Conservation (phyloP, 805 yeast genomes). For the Candida berthetii region DNA sequence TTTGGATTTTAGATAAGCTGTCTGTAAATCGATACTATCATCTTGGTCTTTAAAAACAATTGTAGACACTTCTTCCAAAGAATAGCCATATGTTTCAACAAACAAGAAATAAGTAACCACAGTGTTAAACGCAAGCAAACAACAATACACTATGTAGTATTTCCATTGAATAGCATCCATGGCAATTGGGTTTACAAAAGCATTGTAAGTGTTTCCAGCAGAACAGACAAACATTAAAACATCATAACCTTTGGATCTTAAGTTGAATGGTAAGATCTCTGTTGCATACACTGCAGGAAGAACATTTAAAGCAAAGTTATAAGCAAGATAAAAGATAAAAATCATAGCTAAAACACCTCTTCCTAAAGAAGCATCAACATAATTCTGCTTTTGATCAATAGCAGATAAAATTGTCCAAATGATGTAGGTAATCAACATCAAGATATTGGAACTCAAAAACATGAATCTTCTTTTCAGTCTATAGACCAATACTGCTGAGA, state of each 20-base stretch:
- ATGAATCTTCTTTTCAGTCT: constrained; percentile 25
- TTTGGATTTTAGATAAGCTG: no score
- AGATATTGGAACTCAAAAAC: constrained; percentile 23
- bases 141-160: constrained; percentile 24
- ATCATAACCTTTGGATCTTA: constrained; percentile 15
- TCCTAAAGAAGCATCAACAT: constrained; percentile 24
- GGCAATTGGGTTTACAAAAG: constrained; percentile 25
- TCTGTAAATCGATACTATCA: no score
- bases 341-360: constrained; percentile 41
- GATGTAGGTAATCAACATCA: constrained; percentile 26
- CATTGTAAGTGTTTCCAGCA: constrained; percentile 16
- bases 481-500: constrained; percentile 16
- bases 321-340: constrained; percentile 31
- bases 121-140: constrained; percentile 17
- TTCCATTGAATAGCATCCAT: constrained; percentile 24
- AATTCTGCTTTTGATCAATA: background rate
- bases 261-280: constrained; percentile 23
- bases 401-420: constrained; percentile 38
- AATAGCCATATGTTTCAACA: constrained; percentile 25
- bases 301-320: constrained; percentile 33
- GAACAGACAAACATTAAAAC: constrained; percentile 6
- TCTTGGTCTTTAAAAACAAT: background rate
- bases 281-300: constrained; percentile 35
- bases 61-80: constrained; percentile 25
- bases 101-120: constrained; percentile 18